Percentiles rank a stretch among this genome's conserved stretches.
phyloP scores from a whole-genome alignment of 2,329 filamentous ascomycete genomes.

The Dothiorella sarmentorum region DNA sequence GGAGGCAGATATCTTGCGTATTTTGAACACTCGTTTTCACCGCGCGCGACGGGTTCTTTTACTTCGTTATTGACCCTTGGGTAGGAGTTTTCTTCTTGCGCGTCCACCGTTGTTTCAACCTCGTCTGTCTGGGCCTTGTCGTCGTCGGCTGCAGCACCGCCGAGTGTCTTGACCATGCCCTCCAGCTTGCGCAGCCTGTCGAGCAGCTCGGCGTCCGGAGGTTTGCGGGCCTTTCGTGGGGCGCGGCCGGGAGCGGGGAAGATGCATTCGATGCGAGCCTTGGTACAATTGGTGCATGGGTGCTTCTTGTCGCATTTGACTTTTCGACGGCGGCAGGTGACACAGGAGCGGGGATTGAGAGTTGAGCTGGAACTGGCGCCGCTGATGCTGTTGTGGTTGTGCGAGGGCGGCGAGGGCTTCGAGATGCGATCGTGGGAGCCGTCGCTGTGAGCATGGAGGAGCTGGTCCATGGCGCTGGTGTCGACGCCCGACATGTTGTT shows the following conservation, averaged over 20 bases:
- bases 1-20: constrained; percentile 11
- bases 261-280: constrained; percentile 67
- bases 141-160: constrained; percentile 25
- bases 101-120: neutral
- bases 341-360: constrained; percentile 44
- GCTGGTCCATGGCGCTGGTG: neutral
- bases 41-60: no score
- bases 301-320: constrained; percentile 77
- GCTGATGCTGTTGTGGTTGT: constrained; percentile 16
- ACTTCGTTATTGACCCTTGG: neutral
- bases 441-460: constrained; percentile 17
- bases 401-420: constrained; percentile 7
- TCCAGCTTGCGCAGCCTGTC: constrained; percentile 70
- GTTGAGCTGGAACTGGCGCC: constrained; percentile 4
- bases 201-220: constrained; percentile 67
- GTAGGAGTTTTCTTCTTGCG: neutral
- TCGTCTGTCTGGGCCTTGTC: constrained; percentile 37
- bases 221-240: constrained; percentile 64
- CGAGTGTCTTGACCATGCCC: constrained; percentile 65
- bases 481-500: constrained; percentile 8
- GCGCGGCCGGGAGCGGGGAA: constrained; percentile 73
- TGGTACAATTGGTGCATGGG: constrained; percentile 71
- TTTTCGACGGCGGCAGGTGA: constrained; percentile 57
- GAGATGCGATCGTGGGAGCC: constrained; percentile 6
- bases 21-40: constrained; percentile 25